Evolutionary conservation across 306 rosid genomes (phyloP), one percentile per base, ranked within the genome.

Genomic region (Lagenaria siceraria): DNA sequence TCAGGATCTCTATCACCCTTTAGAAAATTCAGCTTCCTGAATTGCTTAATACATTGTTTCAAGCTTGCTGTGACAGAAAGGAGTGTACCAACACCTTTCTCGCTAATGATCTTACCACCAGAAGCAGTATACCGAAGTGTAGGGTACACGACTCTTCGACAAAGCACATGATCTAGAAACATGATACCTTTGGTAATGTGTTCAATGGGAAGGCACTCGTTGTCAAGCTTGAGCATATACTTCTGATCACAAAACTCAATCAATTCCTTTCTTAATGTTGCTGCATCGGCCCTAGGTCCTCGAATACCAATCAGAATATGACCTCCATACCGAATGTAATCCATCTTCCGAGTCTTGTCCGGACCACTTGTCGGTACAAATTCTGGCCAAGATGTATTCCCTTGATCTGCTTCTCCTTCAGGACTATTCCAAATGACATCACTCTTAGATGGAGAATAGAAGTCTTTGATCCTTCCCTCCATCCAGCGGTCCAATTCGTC

Each of bases 371-470:
- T 94, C 15, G 97, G 98, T 65, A 94, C 98, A 71, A 94, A 94
- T 81, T 94, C 98, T 19, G 98, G 98, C 98, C 98, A 92, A 22
- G 97, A 94, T 3, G 98, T 94, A 78, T 92, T 94, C n/a, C 96
- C 96, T 29, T 88, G 96, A 78, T 93, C 97, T 0, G 88, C 88
- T 68, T 94, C 96, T 63, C 89, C 96, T 82, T 92, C 96, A 0
- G 91, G 91, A 73, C 76, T 74, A 81, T 94, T 92, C 98, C 98
- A 94, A 78, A 94, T 92, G 81, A 94, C 98, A 88, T 94, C 98
- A 83, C 88, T 92, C 90, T 92, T 94, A 13, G 98, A 94, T 2
- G 97, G 98, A 79, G 72, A 86, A 79, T 89, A 94, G 79, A 94
- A 89, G 74, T 90, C 95, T 83, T 86, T 92, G 61, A 92, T 90